phyloP scores from a whole-genome alignment of 805 yeast genomes.

The Metschnikowia lachancei region DNA sequence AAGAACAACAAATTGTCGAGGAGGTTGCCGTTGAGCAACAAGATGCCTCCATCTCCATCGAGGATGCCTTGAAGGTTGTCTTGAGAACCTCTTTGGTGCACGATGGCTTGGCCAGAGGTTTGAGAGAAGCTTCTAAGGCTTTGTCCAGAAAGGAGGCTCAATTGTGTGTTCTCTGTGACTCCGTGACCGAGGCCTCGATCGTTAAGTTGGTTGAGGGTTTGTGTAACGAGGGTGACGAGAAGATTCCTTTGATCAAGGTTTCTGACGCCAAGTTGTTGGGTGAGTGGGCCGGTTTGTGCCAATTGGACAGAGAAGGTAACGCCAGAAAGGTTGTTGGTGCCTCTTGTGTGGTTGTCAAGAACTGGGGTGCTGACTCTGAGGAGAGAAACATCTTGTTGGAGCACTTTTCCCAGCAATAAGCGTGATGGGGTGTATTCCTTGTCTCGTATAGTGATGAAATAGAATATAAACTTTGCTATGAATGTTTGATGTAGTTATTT shows the following conservation, averaged over 20 bases:
- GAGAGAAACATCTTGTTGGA: conserved; percentile 95
- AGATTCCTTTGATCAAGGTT: conserved; percentile 97
- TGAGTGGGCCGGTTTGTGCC: conserved; percentile 99
- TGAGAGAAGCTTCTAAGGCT: conserved; percentile 99
- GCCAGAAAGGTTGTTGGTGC: conserved; percentile 99
- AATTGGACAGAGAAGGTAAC: conserved; percentile 99
- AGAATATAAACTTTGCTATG: too few relatives aligned
- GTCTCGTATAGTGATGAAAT: conserved; percentile 7
- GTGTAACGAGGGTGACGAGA: conserved; percentile 95
- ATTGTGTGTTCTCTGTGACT: conserved; percentile 94
- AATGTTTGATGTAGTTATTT: not conserved
- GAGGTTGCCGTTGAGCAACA: conserved; percentile 82
- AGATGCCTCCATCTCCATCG: conserved; percentile 89
- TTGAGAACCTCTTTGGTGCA: conserved; percentile 96
- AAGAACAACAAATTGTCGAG: conserved; percentile 78
- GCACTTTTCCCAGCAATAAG: conserved; percentile 88
- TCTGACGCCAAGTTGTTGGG: conserved; percentile 99
- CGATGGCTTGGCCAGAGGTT: conserved; percentile 99
- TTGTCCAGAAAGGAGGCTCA: conserved; percentile 96
- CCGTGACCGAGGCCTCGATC: conserved; percentile 97
- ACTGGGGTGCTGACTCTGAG: conserved; percentile 99
- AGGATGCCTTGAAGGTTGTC: conserved; percentile 97
- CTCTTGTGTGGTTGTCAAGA: conserved; percentile 98
- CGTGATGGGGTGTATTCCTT: conserved; percentile 1
- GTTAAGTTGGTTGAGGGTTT: conserved; percentile 98